Percentiles rank a stretch among this genome's conserved stretches.
Evolutionary conservation across 2,329 filamentous ascomycete species (phyloP).

Genomic region (Emmonsia crescens): DNA sequence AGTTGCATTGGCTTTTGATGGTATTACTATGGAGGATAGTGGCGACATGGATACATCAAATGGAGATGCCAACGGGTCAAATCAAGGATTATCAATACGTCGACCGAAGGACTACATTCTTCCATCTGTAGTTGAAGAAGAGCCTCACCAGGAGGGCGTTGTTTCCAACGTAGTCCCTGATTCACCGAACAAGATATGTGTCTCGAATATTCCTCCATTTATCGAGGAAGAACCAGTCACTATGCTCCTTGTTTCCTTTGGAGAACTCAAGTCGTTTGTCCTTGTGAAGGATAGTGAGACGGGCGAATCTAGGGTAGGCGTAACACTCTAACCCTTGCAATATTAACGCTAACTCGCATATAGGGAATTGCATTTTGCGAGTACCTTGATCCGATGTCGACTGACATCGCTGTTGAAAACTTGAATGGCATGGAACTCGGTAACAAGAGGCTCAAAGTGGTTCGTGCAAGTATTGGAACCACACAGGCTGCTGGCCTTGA

Average conservation of each 20-base stretch:
- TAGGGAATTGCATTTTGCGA: slow-evolving; percentile 96
- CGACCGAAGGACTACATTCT: slow-evolving; percentile 97
- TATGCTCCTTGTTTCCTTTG: slow-evolving; percentile 82
- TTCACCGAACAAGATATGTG: slow-evolving; percentile 87
- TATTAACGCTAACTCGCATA: slow-evolving; percentile 7
- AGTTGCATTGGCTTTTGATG: slow-evolving; percentile 79
- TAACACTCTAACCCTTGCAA: neutral
- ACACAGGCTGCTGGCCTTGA: slow-evolving; percentile 89
- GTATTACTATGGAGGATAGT: slow-evolving; percentile 73
- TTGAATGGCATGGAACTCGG: slow-evolving; percentile 90
- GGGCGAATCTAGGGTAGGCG: slow-evolving; percentile 72
- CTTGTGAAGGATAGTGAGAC: slow-evolving; percentile 77
- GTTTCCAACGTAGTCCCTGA: slow-evolving; percentile 76
- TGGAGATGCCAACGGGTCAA: slow-evolving; percentile 43
- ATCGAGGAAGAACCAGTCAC: slow-evolving; percentile 84
- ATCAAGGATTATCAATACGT: slow-evolving; percentile 56
- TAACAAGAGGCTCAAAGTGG: slow-evolving; percentile 73
- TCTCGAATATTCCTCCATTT: slow-evolving; percentile 79
- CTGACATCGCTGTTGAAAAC: slow-evolving; percentile 78
- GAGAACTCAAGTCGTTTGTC: slow-evolving; percentile 83
- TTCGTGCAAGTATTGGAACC: slow-evolving; percentile 81
- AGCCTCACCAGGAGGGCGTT: slow-evolving; percentile 62
- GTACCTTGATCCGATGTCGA: slow-evolving; percentile 64
- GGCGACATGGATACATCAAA: slow-evolving; percentile 43
- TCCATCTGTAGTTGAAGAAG: slow-evolving; percentile 63